Conservation (phyloP, 352 stramenopile species). For the Pythium insidiosum region DNA sequence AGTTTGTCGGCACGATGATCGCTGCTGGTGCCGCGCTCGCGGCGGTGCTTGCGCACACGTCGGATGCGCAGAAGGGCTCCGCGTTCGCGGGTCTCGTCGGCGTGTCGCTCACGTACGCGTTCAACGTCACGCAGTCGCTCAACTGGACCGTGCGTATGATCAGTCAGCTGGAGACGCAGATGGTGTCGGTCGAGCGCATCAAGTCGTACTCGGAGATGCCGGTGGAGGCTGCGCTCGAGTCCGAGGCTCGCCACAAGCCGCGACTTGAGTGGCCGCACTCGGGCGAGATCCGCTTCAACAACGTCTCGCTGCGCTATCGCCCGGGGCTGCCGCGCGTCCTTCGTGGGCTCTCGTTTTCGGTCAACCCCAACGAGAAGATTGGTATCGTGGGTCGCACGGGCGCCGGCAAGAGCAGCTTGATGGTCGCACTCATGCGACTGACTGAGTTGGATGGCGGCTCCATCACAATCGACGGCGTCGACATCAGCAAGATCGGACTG, state of each 20-base stretch:
- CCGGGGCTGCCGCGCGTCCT: slow-evolving; percentile 26
- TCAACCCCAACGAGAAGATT: slow-evolving; percentile 20
- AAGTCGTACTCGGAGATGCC: slow-evolving; percentile 59
- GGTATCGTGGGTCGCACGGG: slow-evolving; percentile 19
- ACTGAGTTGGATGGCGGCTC: slow-evolving; percentile 24
- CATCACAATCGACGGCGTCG: slow-evolving; percentile 80
- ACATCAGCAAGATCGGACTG: slow-evolving; percentile 35
- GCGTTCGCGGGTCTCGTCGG: slow-evolving; percentile 54
- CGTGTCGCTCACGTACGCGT: slow-evolving; percentile 73
- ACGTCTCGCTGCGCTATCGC: slow-evolving; percentile 29
- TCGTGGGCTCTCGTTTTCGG: slow-evolving; percentile 18
- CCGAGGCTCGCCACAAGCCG: slow-evolving; percentile 4
- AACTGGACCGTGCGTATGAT: slow-evolving; percentile 72
- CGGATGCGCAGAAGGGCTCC: slow-evolving; percentile 21
- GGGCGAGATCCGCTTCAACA: slow-evolving; percentile 22
- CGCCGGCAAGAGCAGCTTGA: slow-evolving; percentile 30
- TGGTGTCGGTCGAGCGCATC: slow-evolving; percentile 73
- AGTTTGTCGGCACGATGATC: slow-evolving; percentile 63
- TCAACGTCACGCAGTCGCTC: slow-evolving; percentile 69
- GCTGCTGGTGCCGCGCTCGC: slow-evolving; percentile 39
- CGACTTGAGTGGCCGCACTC: slow-evolving; percentile 16
- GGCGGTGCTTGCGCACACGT: slow-evolving; percentile 43
- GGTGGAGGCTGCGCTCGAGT: slow-evolving; percentile 37
- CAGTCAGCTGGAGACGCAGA: slow-evolving; percentile 71
- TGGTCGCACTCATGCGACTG: slow-evolving; percentile 30